These are phyloP conservation scores for Paxillus ammoniavirescens DNA, from an alignment of 768 basidiomycete species.

Conservation along the genomic window DNA sequence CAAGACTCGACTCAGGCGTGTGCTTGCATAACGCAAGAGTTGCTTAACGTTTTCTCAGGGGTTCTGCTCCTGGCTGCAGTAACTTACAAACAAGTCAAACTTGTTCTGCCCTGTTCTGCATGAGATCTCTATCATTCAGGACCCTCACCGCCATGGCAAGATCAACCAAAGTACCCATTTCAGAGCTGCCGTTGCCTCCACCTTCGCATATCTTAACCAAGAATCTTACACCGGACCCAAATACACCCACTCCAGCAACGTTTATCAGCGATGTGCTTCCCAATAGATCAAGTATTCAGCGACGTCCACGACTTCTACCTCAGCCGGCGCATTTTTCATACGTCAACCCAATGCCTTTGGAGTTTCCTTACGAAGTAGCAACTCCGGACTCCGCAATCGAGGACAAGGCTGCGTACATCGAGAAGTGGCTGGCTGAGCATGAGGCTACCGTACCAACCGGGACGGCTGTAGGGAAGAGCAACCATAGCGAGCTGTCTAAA, in stretches of 20 bases:
- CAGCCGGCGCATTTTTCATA: slow-evolving; percentile 70
- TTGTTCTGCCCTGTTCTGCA: slow-evolving; percentile 7
- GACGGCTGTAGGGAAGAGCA: neutral
- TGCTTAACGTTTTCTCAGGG: slow-evolving; percentile 3
- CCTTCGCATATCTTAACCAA: slow-evolving; percentile 39
- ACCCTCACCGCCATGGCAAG: slow-evolving; percentile 19
- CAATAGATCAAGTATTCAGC: slow-evolving; percentile 60
- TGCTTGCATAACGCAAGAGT: neutral
- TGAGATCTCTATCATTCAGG: slow-evolving; percentile 15
- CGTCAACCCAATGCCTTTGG: slow-evolving; percentile 75
- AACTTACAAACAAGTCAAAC: no score
- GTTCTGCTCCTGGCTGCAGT: neutral
- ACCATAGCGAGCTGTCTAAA: slow-evolving; percentile 37
- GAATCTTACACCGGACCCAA: slow-evolving; percentile 60
- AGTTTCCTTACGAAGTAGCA: slow-evolving; percentile 80
- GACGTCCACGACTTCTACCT: slow-evolving; percentile 62
- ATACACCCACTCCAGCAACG: slow-evolving; percentile 46
- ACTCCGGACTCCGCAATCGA: slow-evolving; percentile 44
- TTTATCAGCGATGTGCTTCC: slow-evolving; percentile 52
- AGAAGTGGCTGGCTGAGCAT: slow-evolving; percentile 68
- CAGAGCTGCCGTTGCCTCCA: slow-evolving; percentile 47
- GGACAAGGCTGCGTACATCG: slow-evolving; percentile 66
- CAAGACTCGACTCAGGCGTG: no score
- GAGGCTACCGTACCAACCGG: slow-evolving; percentile 49
- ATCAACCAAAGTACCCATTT: slow-evolving; percentile 35